A percentile compares a stretch with the other conserved stretches of the same genome.
Conservation (phyloP, 1,284 basidiomycete species). For the Jaminaea rosea region DNA sequence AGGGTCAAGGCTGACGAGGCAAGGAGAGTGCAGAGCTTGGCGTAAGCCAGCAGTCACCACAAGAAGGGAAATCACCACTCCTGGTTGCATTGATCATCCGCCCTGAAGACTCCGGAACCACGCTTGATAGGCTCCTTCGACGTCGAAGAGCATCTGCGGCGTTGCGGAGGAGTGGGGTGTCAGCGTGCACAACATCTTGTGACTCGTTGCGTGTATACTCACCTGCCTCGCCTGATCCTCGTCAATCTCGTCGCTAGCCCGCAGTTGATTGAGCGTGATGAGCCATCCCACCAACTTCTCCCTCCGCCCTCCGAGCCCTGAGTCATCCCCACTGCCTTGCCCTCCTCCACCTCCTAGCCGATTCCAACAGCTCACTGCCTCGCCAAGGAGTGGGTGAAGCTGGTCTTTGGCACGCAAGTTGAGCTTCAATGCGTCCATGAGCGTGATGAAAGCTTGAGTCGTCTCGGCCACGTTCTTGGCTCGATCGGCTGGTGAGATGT, state of each 20-base stretch:
- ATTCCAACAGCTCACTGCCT: conserved; percentile 68
- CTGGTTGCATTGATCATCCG: too few relatives aligned
- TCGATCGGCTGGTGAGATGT: conserved; percentile 59
- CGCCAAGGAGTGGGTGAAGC: conserved; percentile 84
- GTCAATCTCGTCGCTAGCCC: conserved; percentile 88
- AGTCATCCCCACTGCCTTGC: conserved; percentile 75
- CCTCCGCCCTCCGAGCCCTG: conserved; percentile 92
- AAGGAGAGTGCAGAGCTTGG: conserved; percentile 52
- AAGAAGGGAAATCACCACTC: too few relatives aligned
- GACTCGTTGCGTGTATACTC: conserved; percentile 16
- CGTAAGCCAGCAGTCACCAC: too few relatives aligned
- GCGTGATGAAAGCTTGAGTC: conserved; percentile 89
- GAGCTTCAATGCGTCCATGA: conserved; percentile 94
- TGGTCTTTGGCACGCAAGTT: conserved; percentile 91
- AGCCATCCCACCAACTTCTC: conserved; percentile 90
- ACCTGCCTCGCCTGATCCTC: conserved; percentile 93
- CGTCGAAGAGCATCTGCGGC: conserved; percentile 81
- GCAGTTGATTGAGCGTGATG: conserved; percentile 92
- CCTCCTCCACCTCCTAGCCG: conserved; percentile 50
- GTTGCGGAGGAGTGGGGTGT: too few relatives aligned
- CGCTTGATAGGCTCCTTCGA: conserved; percentile 91
- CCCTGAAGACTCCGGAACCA: conserved; percentile 71
- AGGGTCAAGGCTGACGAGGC: conserved; percentile 71
- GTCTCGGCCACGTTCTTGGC: conserved; percentile 98
- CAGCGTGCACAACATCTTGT: too few relatives aligned